These are phyloP conservation scores for Peronospora tabacina DNA, from an alignment of 352 stramenopile species.

Conservation along the genomic window DNA sequence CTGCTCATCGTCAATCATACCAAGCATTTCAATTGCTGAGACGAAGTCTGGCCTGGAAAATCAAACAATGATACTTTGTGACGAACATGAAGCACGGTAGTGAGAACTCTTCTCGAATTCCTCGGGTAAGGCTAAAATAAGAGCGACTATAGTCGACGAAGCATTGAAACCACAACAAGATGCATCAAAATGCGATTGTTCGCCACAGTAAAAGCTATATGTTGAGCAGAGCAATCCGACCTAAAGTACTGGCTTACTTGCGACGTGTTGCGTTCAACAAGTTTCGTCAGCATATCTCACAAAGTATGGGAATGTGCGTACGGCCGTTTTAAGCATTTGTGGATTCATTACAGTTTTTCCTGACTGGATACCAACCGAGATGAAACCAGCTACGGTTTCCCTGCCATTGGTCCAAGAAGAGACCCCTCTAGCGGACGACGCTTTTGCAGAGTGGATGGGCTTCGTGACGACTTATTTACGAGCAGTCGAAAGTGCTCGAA, in stretches of 20 bases:
- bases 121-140: too few relatives aligned
- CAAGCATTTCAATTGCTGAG: background rate
- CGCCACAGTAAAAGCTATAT: too few relatives aligned
- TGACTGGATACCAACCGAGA: conserved; percentile 1
- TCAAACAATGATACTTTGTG: background rate
- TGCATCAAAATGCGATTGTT: background rate
- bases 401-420: conserved; percentile 12
- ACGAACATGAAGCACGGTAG: background rate
- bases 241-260: background rate
- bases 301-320: conserved; percentile 7
- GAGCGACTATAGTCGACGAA: background rate
- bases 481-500: conserved; percentile 23
- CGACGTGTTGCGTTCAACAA: background rate
- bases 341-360: conserved; percentile 12
- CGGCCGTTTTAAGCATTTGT: background rate
- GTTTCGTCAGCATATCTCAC: background rate
- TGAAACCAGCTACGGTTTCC: conserved; percentile 14
- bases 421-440: conserved; percentile 11
- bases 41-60: background rate
- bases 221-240: too few relatives aligned
- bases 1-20: conserved; percentile 3
- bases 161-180: background rate
- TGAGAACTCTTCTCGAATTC: background rate
- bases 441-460: conserved; percentile 26
- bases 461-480: conserved; percentile 33